Conservation (phyloP, 108 stramenopile genomes). For the Heterococcus sp. region DNA sequence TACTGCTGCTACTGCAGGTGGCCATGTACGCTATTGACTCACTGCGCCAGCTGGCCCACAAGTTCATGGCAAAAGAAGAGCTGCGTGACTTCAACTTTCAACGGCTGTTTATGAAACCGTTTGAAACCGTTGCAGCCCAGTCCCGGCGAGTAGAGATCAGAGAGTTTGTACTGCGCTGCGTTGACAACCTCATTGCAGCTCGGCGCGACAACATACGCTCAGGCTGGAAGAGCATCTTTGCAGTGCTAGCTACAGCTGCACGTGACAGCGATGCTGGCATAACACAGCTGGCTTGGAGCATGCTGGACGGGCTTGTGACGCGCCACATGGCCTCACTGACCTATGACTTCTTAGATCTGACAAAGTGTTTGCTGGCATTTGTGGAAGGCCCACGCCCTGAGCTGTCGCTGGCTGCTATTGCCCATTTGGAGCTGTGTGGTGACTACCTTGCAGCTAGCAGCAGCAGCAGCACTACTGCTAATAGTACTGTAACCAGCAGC, state of each 20-base stretch:
- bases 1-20: too few species aligned
- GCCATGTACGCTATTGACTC: conserved; percentile 97
- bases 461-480: too few species aligned
- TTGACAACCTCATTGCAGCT: conserved; percentile 74
- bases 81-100: conserved; percentile 91
- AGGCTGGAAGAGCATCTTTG: conserved; percentile 88
- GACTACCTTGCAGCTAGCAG: conserved; percentile 62
- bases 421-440: conserved; percentile 48
- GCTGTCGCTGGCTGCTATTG: conserved; percentile 60
- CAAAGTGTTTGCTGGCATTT: conserved; percentile 77
- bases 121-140: conserved; percentile 78
- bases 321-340: conserved; percentile 54
- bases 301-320: conserved; percentile 43
- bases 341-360: conserved; percentile 84
- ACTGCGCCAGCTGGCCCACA: conserved; percentile 88
- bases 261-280: conserved; percentile 68
- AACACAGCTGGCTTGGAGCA: conserved; percentile 62
- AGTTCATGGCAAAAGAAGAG: conserved; percentile 90
- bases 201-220: conserved; percentile 67
- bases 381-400: conserved; percentile 69
- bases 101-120: conserved; percentile 84
- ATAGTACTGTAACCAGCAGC: conserved; percentile 19
- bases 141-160: conserved; percentile 62
- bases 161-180: conserved; percentile 85
- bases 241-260: conserved; percentile 79